Base-by-base conservation (phyloP, 1,139 yeast genomes). In the Magnusiomyces paraingens region DNA sequence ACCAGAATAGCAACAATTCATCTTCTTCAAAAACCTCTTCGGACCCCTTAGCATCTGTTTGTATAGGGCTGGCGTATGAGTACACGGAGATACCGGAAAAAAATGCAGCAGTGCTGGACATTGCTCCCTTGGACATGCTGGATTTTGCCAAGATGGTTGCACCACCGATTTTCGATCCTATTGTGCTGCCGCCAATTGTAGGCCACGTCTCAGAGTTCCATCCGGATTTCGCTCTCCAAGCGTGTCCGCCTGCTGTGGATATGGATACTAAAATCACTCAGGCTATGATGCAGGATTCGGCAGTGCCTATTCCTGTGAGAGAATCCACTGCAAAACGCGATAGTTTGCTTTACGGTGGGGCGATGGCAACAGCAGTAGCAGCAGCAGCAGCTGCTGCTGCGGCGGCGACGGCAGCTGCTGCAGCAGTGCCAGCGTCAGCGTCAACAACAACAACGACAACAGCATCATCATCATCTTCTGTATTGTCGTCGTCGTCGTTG, bases 211-310 rank as follows among this genome's bases (percentile, higher is more conserved):
- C 64, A 1, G 66, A 64, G 39, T 60, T 64, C 50, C 68, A 64
- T 52, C 68, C 69, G 2, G 68, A 64, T 21, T 65, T 65, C 51
- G 51, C 58, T 14, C 49, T 65, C 2, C 69, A 65, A 47, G 67
- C 65, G 4, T 62, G 64, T 18, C 60, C 65, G 4, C 50, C 56
- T 32, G 52, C 59, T 20, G 56, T 57, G 8, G 66, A 61, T n/a
- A 57, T 64, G 22, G 66, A 63, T 43, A 62, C 58, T 15, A 58
- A 58, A 32, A 60, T 65, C 44, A 53, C 58, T 11, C 45, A 56
- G 8, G 59, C 66, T 15, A 63, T 65, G 67, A 48, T 5, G 17
- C 49, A 43, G 43, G 52, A 52, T 14, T 36, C 42, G 32, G 32
- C 32, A 4, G 8, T 26, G 8, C 32, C 32, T 8, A 8, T 26